Conservation (phyloP, 2,329 filamentous ascomycete species). For the Fusarium torulosum region DNA sequence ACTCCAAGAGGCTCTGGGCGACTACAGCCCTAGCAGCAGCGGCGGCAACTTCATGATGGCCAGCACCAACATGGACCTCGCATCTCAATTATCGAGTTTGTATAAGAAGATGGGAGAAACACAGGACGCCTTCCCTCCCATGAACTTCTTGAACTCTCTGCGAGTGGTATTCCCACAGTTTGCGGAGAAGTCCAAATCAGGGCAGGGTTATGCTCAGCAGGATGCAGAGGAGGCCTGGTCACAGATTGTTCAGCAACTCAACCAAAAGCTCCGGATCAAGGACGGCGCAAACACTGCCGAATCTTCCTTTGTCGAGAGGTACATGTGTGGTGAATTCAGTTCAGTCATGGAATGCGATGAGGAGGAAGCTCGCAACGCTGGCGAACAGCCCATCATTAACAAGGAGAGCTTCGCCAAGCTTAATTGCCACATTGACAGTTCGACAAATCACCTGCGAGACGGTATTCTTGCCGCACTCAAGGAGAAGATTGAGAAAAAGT, state of each 20-base stretch:
- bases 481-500: conserved; percentile 93
- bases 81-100: conserved; percentile 80
- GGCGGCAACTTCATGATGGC: conserved; percentile 59
- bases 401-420: conserved; percentile 89
- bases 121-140: conserved; percentile 85
- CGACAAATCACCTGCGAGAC: conserved; percentile 91
- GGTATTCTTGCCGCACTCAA: conserved; percentile 85
- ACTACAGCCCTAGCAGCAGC: conserved; percentile 59
- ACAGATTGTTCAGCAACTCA: conserved; percentile 87
- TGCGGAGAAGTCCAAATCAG: conserved; percentile 85
- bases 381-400: conserved; percentile 75
- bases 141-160: conserved; percentile 84
- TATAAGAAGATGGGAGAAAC: conserved; percentile 93
- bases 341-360: conserved; percentile 88
- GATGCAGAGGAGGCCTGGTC: conserved; percentile 99
- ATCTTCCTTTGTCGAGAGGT: conserved; percentile 87
- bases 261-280: conserved; percentile 79
- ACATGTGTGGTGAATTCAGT: conserved; percentile 85
- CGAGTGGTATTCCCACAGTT: conserved; percentile 90
- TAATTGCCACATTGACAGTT: conserved; percentile 91
- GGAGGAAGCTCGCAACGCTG: conserved; percentile 76
- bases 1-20: conserved; percentile 81
- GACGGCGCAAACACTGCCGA: conserved; percentile 63
- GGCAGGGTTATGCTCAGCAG: conserved; percentile 92
- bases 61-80: conserved; percentile 70